Conservation (phyloP, 352 stramenopile species). For the Pythium chondricola region DNA sequence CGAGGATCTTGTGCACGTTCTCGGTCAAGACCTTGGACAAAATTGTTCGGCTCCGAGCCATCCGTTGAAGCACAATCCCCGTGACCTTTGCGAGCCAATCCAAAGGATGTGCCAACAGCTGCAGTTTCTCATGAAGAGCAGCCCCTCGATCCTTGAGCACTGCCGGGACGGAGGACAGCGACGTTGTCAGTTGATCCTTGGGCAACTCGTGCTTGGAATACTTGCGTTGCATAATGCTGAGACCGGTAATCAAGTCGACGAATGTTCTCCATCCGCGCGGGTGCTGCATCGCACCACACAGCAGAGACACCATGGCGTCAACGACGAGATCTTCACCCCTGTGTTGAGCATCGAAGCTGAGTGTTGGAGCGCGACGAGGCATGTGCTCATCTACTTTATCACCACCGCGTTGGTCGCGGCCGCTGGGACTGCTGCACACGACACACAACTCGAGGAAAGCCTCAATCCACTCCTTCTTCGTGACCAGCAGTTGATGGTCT, state of each 20-base stretch:
- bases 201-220: conserved; percentile 20
- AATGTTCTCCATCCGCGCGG: conserved; percentile 56
- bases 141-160: conserved; percentile 6
- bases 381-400: too few relatives aligned
- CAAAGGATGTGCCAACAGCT: conserved; percentile 30
- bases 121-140: neutral
- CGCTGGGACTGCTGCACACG: conserved; percentile 26
- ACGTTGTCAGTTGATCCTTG: neutral
- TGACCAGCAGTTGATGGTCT: conserved; percentile 63
- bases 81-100: conserved; percentile 61
- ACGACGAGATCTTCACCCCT: conserved; percentile 78
- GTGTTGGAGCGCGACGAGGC: conserved; percentile 18
- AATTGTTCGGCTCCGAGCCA: conserved; percentile 70
- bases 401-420: conserved; percentile 1
- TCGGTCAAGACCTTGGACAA: conserved; percentile 63
- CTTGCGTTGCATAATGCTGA: conserved; percentile 61
- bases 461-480: conserved; percentile 73
- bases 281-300: conserved; percentile 68
- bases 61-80: conserved; percentile 70
- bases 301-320: conserved; percentile 76
- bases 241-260: conserved; percentile 49
- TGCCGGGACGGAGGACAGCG: conserved; percentile 12
- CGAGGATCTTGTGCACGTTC: conserved; percentile 72
- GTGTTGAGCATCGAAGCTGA: conserved; percentile 59
- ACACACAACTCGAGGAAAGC: conserved; percentile 66